Base-by-base conservation (phyloP, 805 yeast species). In the Zygotorulaspora sp. region DNA sequence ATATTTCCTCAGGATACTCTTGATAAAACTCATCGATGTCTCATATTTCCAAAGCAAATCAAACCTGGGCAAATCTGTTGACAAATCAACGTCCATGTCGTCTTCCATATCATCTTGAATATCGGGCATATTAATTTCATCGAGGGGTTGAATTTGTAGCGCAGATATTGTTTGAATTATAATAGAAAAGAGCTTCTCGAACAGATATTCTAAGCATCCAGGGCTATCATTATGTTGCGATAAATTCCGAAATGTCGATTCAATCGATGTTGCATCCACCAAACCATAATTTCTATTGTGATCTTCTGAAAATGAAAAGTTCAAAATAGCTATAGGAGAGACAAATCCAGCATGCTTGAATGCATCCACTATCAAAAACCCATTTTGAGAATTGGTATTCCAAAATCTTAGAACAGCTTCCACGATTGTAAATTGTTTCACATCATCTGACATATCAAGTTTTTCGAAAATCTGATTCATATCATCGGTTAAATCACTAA, bases 341-440 rank as follows among this genome's bases (percentile, higher is more conserved):
- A 80, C 49, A 15, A 80, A 56, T 2, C 66, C 71, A 35, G 66
- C 66, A 17, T 67, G 63, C 37, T 68, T 66, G 42, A 82, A 63
- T 36, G 73, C 69, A 44, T 75, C 78, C 27, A 77, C 57, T 8
- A 82, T 73, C 41, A 80, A 63, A 39, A 68, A 75, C 1, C 84
- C 92, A 36, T 77, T 75, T 52, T 79, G 74, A 1, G 83, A 80
- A 41, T 79, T 77, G 31, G 67, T 65, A 40, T 71, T 70, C 92
- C 94, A 83, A 52, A 73, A 77, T 32, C 74, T 64, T 25, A 83
- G 52, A 2, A 81, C 75, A 1, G 80, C 71, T 17, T 70, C 74
- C 29, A 82, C 70, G 8, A 77, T 68, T 68, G 71, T 70, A 14
- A 40, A 35, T 37, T 69, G 68, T 38, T 66, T 62, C 11, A 57